Base-by-base conservation (phyloP, 2,329 filamentous ascomycete species). In the Pseudopyricularia javanii region DNA sequence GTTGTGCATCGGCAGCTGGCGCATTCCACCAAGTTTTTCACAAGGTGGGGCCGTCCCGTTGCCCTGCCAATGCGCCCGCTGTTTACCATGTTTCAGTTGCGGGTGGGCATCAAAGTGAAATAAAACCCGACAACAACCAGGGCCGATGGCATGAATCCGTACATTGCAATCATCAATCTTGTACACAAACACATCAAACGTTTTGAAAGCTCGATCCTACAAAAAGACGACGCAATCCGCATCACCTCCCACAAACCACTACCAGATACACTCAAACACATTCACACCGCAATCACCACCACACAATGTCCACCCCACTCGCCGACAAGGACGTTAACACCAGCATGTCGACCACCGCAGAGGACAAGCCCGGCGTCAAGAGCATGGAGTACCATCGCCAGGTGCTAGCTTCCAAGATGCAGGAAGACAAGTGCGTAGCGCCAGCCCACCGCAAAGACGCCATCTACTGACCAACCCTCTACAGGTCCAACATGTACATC, bases 331-430 rank as follows among this genome's bases (percentile, higher is more conserved):
- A 87, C 71, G 74, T 77, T 70, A 88, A 88, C 70, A 72, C 72
- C 55, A 58, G 73, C 58, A 68, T 78, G 58, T 70, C 76, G 62
- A 76, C 77, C 69, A 79, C 83, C 69, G 70, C 75, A 66, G 84
- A 84, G 68, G 54, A 28, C 52, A 67, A 70, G 61, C 54, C 60
- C 55, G 70, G 77, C 56, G 69, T 80, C 52, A 82, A 82, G 75
- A 82, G 74, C 71, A 80, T 91, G 75, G 85, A 89, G 63, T 87
- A 87, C 65, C 86, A 90, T 65, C 85, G 86, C 57, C 83, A 88
- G 70, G 75, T 87, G 53, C 73, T 90, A 55, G 79, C 88, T 65
- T 80, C 77, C 65, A 87, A 86, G 74, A 80, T 88, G 67, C 76
- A 83, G 54, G 72, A 81, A 62, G 76, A 79, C 58, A 72, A 79